These are phyloP conservation scores for Leccinum rimulosum DNA, from an alignment of 768 basidiomycete genomes.

Conservation along the genomic window DNA sequence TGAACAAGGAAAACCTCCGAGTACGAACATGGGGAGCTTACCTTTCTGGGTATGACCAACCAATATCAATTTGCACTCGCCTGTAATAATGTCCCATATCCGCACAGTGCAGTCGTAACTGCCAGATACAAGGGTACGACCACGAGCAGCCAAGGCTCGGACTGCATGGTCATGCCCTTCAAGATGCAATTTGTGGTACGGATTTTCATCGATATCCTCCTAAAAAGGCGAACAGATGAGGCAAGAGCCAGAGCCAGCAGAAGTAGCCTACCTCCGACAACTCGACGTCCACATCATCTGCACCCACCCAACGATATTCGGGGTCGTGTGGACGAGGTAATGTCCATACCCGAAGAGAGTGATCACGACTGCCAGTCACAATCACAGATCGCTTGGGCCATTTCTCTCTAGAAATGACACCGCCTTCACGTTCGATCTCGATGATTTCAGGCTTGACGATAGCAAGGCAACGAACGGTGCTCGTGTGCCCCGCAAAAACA, in stretches of 20 bases:
- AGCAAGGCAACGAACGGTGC: constrained; percentile 92
- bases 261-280: constrained; percentile 42
- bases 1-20: constrained; percentile 2
- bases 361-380: constrained; percentile 71
- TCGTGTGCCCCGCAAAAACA: constrained; percentile 94
- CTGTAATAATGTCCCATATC: constrained; percentile 91
- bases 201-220: constrained; percentile 77
- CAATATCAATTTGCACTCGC: constrained; percentile 75
- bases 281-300: constrained; percentile 60
- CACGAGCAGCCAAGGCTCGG: constrained; percentile 87
- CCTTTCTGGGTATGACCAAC: constrained; percentile 93
- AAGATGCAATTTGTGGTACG: constrained; percentile 82
- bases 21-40: constrained; percentile 29
- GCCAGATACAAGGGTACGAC: constrained; percentile 87
- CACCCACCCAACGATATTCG: constrained; percentile 67
- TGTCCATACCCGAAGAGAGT: constrained; percentile 64
- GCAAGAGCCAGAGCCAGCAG: background rate
- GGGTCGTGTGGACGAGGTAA: constrained; percentile 67
- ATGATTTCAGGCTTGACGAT: constrained; percentile 93
- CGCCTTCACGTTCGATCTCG: constrained; percentile 64
- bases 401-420: constrained; percentile 63
- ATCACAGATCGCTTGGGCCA: constrained; percentile 71
- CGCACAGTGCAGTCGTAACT: constrained; percentile 95
- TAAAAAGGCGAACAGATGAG: constrained; percentile 22
- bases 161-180: constrained; percentile 92